A percentile compares a stretch with the other conserved stretches of the same genome.
Conservation (phyloP, 2,329 filamentous ascomycete genomes). For the Aspergillus versicolor region DNA sequence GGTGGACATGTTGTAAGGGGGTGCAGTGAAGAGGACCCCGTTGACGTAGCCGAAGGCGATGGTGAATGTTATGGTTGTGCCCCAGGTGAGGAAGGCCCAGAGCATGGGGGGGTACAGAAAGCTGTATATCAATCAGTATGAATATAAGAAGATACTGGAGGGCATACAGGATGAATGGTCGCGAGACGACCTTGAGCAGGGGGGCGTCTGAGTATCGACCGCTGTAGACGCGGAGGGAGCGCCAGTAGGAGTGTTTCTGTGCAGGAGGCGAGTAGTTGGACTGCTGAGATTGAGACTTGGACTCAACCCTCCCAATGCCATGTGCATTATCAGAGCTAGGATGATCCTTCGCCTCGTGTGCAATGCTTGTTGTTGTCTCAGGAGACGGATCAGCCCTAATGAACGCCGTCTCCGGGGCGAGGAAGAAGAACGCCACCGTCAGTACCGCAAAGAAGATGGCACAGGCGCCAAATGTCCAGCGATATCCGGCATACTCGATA, state of each 20-base stretch:
- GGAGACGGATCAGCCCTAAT: not conserved
- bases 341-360: not conserved
- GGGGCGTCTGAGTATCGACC: not conserved
- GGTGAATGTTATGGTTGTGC: not conserved
- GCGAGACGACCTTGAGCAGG: not conserved
- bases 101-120: not conserved
- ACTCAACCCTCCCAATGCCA: not conserved
- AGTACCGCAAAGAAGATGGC: not conserved
- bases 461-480: not conserved
- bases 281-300: too few species aligned
- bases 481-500: not conserved
- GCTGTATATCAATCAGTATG: not conserved
- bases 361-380: not conserved
- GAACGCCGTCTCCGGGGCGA: not conserved
- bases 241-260: not conserved
- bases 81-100: not conserved
- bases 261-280: too few species aligned
- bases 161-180: not conserved
- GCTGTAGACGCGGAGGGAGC: not conserved
- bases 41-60: slow-evolving; percentile 1
- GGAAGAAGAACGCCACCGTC: not conserved
- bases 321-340: not conserved
- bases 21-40: not conserved
- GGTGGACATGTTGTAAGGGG: not conserved
- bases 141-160: not conserved